phyloP scores from a whole-genome alignment of 176 grass and related monocot genomes.

The Oryza nivara region DNA sequence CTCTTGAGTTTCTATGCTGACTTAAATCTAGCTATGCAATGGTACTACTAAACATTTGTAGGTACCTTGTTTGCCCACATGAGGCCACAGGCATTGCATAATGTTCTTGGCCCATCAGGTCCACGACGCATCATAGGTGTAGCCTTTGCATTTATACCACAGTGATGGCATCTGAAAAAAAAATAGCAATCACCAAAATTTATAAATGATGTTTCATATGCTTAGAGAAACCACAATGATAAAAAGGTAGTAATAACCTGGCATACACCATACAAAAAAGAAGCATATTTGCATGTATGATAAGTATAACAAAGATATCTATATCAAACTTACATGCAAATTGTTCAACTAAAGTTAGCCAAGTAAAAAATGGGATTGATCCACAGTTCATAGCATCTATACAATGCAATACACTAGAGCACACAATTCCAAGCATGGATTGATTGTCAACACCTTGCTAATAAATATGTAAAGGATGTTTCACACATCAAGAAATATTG shows the following conservation, averaged over 20 bases:
- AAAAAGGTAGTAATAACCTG: not conserved
- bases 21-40: conserved; percentile 19
- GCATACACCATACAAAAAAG: not conserved
- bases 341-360: conserved; percentile 10
- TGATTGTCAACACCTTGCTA: not conserved
- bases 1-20: conserved; percentile 11
- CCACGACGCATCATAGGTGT: conserved; percentile 99
- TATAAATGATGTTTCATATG: not conserved
- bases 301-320: conserved; percentile 30
- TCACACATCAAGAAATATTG: conserved; percentile 8
- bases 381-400: not conserved
- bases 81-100: conserved; percentile 96
- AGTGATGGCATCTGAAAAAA: conserved; percentile 86
- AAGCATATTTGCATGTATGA: not conserved
- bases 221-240: not conserved
- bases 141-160: conserved; percentile 67
- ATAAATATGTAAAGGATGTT: not conserved
- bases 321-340: conserved; percentile 29
- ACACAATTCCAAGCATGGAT: conserved; percentile 2
- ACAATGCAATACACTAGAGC: conserved; percentile 21
- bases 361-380: conserved; percentile 13
- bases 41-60: conserved; percentile 16
- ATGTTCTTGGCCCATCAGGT: conserved; percentile 94
- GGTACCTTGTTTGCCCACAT: conserved; percentile 99
- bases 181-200: conserved; percentile 23